These are phyloP conservation scores for Sporothrix euskadiensis DNA, from an alignment of 2,329 filamentous ascomycete genomes.

Conservation along the genomic window DNA sequence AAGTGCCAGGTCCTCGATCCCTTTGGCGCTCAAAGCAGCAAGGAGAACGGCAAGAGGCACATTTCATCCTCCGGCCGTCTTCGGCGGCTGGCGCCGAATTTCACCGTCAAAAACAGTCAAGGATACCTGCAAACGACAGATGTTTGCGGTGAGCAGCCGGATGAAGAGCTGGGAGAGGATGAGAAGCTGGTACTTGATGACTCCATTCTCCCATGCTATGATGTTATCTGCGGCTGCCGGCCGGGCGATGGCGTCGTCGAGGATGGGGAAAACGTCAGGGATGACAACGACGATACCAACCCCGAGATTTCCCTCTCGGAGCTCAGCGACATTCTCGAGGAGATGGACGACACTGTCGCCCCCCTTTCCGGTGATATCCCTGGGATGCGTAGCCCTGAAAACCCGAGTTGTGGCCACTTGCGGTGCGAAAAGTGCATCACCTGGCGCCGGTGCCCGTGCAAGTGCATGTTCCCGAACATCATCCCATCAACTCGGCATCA, in stretches of 20 bases:
- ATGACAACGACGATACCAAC: neutral
- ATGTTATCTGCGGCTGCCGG: neutral
- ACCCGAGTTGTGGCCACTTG: neutral
- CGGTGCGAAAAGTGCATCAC: neutral
- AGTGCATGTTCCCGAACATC: neutral
- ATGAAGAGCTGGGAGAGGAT: too few species aligned
- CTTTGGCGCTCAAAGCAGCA: neutral
- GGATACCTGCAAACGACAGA: neutral
- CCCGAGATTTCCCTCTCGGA: neutral
- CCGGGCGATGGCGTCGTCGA: neutral
- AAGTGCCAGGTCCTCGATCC: neutral
- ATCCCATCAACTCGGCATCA: neutral
- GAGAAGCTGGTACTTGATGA: neutral
- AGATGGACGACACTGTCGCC: neutral
- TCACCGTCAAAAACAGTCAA: too few species aligned
- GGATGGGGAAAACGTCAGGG: too few species aligned
- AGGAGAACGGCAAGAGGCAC: neutral
- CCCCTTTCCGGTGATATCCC: neutral
- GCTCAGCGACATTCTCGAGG: neutral
- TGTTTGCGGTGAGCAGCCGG: neutral
- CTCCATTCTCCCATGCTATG: neutral
- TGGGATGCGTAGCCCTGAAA: neutral
- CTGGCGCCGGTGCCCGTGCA: slow-evolving; percentile 11
- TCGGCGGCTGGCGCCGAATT: neutral
- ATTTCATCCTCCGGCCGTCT: neutral